phyloP scores from a whole-genome alignment of 192 early-diverging fungal genomes.

The Coemansia sp. region DNA sequence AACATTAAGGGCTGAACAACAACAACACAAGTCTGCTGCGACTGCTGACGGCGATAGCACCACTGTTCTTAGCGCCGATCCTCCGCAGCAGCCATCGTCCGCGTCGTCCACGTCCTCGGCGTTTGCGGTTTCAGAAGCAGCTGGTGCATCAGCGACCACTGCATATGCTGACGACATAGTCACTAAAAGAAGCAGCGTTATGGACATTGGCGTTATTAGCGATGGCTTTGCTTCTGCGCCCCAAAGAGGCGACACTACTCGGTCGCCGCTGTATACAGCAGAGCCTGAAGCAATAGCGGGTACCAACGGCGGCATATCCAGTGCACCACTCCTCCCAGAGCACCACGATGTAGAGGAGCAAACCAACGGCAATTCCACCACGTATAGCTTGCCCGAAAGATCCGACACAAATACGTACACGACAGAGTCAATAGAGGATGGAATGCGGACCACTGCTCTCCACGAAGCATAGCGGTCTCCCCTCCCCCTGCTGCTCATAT shows the following conservation, averaged over 20 bases:
- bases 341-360: neutral
- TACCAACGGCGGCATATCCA: neutral
- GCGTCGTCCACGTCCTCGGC: constrained; percentile 2
- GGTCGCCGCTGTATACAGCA: neutral
- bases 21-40: neutral
- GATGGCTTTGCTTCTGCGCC: neutral
- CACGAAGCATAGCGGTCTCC: neutral
- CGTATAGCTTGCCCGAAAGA: neutral
- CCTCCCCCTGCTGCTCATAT: too few species aligned
- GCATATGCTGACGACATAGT: neutral
- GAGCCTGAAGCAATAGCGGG: neutral
- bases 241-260: neutral
- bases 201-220: neutral
- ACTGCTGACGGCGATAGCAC: neutral
- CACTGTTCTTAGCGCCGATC: neutral
- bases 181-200: neutral
- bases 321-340: neutral
- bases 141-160: neutral
- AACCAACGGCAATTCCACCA: neutral
- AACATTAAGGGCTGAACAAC: neutral
- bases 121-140: neutral
- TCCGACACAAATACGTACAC: neutral
- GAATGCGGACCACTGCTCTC: constrained; percentile 7
- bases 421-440: constrained; percentile 8
- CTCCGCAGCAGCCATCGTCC: neutral